Base-by-base conservation (phyloP, 176 grass and related monocot genomes). In the Rhynchospora breviuscula region DNA sequence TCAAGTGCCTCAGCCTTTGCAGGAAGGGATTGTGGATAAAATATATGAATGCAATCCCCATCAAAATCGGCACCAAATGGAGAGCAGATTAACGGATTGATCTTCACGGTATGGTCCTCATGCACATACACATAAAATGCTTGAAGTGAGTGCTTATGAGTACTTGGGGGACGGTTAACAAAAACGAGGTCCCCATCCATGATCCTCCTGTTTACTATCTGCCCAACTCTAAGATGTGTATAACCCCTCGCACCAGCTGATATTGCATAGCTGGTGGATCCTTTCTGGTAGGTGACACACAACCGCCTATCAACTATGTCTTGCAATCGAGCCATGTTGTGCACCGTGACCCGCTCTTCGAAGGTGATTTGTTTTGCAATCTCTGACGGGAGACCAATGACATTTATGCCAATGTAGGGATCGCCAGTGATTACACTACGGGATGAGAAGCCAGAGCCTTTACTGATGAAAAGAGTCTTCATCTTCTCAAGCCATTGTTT, bases 401-500 rank as follows among this genome's bases (percentile, higher is more conserved):
- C 86, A 88, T 93, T 88, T 70, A 95, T 79, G 53, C 83, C 89
- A 81, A 98, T 95, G 18, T 98, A 98, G 0, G 95, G 86, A 77
- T 95, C 92, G 46, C 95, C 95, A 2, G 92, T 98, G 52, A 98
- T 90, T 70, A 98, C 95, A 78, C 92, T 95, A 5, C 92, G 88
- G 45, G 92, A 98, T 59, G 91, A 98, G 78, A 98, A 95, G n/a
- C 95, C 93, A 80, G 95, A 98, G 1, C 89, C 92, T 85, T 98
- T 98, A 80, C 92, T 93, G 29, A 98, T 95, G 81, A 98, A 95
- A 31, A 98, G 62, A 3, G 91, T 98, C 12, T 84, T 90, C 84
- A 95, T 98, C n/a, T 98, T 98, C 13, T 98, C 91, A 3, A 98
- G 78, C 95, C 95, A 95, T 22, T 95, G 92, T 78, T 98, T 98